Base-by-base conservation (phyloP, 139 green algal species). In the Bryopsis sp. region DNA sequence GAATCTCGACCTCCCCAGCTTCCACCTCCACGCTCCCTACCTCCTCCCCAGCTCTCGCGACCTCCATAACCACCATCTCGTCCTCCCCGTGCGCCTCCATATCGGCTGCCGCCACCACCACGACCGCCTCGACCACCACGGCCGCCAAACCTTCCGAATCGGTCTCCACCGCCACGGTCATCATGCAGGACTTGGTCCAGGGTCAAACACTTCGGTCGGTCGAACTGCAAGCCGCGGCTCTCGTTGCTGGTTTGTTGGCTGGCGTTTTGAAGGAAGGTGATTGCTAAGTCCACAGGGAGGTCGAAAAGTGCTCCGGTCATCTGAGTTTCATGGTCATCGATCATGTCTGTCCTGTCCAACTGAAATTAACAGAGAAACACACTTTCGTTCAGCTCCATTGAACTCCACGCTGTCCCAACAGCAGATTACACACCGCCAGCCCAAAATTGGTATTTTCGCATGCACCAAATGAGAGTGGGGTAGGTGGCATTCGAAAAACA, bases 281-380 rank as follows among this genome's bases (percentile, higher is more conserved):
- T 58, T 19, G 62, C 62, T 7, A 24, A 34, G 5, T 54, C 36
- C 6, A 38, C 26, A 7, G 62, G 62, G 15, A 69, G 37, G 29
- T 69, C 62, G 22, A 69, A 11, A 35, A 69, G 8, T 50, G 62
- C 62, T n/a, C 62, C 62, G 3, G 8, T 35, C 39, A 39, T 69
- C 15, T 32, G 62, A 5, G 62, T 57, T 38, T 54, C 62, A 3
- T 38, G 19, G 26, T 69, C 62, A 28, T 36, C 5, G 39, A 69
- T 69, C 62, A 69, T 54, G 11, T 69, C 62, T 6, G 33, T 11
- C 15, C 26, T 32, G 29, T 36, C 62, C n/a, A 54, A 11, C 43
- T 54, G 43, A 26, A 19, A 19, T 26, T 26, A 54, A n/a, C n/a
- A n/a, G n/a, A n/a, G n/a, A n/a, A n/a, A n/a, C n/a, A n/a, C n/a